These are phyloP conservation scores for Termitomyces sp. DNA, from an alignment of 768 basidiomycete species.

Conservation along the genomic window DNA sequence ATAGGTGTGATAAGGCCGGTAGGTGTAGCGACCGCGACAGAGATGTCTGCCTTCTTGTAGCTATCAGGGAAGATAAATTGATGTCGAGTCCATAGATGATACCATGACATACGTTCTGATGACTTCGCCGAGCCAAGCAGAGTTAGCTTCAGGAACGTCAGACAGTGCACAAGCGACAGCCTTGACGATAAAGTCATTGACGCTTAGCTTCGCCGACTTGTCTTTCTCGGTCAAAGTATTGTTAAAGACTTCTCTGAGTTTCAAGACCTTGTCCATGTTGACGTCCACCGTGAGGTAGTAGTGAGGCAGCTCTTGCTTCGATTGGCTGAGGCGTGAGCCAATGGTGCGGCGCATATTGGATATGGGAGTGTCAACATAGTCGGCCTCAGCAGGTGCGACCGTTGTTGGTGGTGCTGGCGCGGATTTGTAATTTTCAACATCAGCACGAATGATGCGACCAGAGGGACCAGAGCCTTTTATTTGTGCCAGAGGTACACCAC, in stretches of 20 bases:
- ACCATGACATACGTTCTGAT: slow-evolving; percentile 80
- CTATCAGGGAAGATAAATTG: slow-evolving; percentile 30
- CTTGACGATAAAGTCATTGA: slow-evolving; percentile 98
- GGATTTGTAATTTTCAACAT: slow-evolving; percentile 87
- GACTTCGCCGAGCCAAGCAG: slow-evolving; percentile 94
- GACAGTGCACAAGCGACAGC: slow-evolving; percentile 85
- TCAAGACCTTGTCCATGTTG: slow-evolving; percentile 94
- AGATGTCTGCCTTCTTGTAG: slow-evolving; percentile 97
- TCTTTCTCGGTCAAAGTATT: slow-evolving; percentile 81
- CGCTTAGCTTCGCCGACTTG: slow-evolving; percentile 89
- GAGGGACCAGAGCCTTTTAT: slow-evolving; percentile 92
- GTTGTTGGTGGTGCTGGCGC: slow-evolving; percentile 40
- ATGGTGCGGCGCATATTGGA: slow-evolving; percentile 95
- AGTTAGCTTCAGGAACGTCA: slow-evolving; percentile 97
- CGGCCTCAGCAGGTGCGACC: slow-evolving; percentile 49
- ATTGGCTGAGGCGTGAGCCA: slow-evolving; percentile 84
- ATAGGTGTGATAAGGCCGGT: slow-evolving; percentile 97
- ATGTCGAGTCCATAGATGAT: background rate
- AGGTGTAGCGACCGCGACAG: slow-evolving; percentile 94
- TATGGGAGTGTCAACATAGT: slow-evolving; percentile 87
- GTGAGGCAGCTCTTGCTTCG: slow-evolving; percentile 93
- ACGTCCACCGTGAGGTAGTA: slow-evolving; percentile 95
- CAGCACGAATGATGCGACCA: slow-evolving; percentile 91
- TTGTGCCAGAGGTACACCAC: slow-evolving; percentile 84
- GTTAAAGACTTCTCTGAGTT: slow-evolving; percentile 96